phyloP scores from a whole-genome alignment of 202 grass and related monocot genomes.

The Setaria italica region DNA sequence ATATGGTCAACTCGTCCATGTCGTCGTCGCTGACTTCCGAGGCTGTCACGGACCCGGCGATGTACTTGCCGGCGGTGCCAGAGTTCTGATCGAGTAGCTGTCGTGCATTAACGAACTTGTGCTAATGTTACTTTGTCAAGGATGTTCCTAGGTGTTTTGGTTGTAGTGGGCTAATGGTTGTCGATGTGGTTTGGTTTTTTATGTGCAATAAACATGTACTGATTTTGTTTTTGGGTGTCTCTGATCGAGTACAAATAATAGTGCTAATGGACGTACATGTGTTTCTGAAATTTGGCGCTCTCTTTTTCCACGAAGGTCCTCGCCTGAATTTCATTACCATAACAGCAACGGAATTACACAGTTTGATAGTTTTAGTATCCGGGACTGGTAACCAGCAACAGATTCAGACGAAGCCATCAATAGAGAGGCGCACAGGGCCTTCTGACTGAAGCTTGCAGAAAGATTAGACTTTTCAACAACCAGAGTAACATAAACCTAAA shows the following conservation, averaged over 20 bases:
- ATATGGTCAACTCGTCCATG: constrained; percentile 63
- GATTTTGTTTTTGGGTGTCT: background rate
- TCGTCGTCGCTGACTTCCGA: constrained; percentile 46
- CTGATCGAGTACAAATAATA: constrained; percentile 25
- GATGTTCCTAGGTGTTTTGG: constrained; percentile 7
- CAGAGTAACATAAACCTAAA: no score
- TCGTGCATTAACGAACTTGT: constrained; percentile 7
- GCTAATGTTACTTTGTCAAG: constrained; percentile 30
- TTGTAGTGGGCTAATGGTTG: background rate
- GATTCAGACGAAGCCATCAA: no score
- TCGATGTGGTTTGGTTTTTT: constrained; percentile 14
- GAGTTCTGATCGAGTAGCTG: constrained; percentile 39
- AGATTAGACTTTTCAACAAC: no score
- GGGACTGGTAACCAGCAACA: no score
- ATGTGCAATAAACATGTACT: constrained; percentile 48
- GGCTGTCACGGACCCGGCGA: constrained; percentile 19
- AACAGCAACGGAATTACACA: no score
- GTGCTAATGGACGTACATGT: background rate
- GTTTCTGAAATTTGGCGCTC: no score
- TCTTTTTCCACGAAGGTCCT: no score
- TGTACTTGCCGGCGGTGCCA: constrained; percentile 29
- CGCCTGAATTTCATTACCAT: no score
- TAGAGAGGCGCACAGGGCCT: no score
- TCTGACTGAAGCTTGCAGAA: no score
- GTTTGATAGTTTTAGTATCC: no score